Conservation (phyloP, 2,329 filamentous ascomycete species). For the Nannizzia gypsea region DNA sequence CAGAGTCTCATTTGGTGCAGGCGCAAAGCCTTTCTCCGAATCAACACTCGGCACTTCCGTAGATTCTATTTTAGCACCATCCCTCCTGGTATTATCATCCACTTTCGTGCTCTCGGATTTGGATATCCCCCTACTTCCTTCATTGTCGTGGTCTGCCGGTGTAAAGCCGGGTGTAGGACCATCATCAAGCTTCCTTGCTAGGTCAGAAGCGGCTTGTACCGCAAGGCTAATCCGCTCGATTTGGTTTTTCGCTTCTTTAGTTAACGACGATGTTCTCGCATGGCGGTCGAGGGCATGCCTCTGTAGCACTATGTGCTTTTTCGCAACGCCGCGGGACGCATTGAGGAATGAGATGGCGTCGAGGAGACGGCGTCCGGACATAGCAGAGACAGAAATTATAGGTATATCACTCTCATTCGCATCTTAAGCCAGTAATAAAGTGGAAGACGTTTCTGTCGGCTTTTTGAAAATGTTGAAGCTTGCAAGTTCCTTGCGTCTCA, state of each 20-base stretch:
- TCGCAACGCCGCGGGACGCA: constrained; percentile 57
- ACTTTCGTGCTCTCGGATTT: neutral
- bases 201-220: constrained; percentile 47
- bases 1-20: neutral
- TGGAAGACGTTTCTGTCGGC: neutral
- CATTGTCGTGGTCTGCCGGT: neutral
- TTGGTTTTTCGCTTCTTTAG: constrained; percentile 50
- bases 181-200: constrained; percentile 49
- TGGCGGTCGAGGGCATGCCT: constrained; percentile 52
- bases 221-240: constrained; percentile 51
- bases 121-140: neutral
- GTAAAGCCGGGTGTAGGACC: constrained; percentile 13
- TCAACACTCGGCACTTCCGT: neutral
- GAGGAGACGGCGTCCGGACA: constrained; percentile 52
- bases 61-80: neutral
- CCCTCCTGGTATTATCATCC: neutral
- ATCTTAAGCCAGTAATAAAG: neutral
- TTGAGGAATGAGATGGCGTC: constrained; percentile 59
- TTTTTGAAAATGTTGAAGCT: neutral
- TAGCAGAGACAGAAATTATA: constrained; percentile 17
- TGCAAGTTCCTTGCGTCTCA: neutral
- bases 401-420: neutral
- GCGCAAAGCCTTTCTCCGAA: neutral
- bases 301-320: constrained; percentile 49
- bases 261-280: constrained; percentile 52